These are phyloP conservation scores for Melaleuca quinquenervia DNA, from an alignment of 345 rosid genomes.

Conservation along the genomic window DNA sequence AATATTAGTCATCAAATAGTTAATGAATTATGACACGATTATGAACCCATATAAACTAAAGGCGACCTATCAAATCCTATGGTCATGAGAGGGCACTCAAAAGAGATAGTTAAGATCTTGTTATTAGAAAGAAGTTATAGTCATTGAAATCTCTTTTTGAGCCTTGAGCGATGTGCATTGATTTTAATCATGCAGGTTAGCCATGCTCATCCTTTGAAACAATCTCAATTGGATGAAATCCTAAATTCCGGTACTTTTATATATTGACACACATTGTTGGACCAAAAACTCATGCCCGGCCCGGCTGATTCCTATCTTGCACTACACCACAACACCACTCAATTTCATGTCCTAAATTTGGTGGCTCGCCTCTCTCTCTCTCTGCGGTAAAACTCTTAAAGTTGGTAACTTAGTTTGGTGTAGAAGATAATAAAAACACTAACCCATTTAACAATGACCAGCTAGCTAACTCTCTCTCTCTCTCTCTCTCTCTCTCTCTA, in stretches of 20 bases:
- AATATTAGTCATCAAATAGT: neutral
- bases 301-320: neutral
- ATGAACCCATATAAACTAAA: neutral
- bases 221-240: neutral
- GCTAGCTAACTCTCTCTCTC: conserved; percentile 8
- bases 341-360: neutral
- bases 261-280: neutral
- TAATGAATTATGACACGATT: neutral
- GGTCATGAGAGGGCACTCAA: neutral
- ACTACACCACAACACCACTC: neutral
- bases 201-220: neutral
- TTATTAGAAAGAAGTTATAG: neutral
- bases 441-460: conserved; percentile 17
- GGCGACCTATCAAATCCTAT: neutral
- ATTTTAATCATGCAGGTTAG: neutral
- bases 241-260: neutral
- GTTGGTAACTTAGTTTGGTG: conserved; percentile 4
- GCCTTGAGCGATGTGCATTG: neutral
- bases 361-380: neutral
- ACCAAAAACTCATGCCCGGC: neutral
- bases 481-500: neutral
- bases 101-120: neutral
- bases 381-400: neutral
- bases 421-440: conserved; percentile 4
- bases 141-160: neutral